Evolutionary conservation across 495 filamentous ascomycete genomes (phyloP), one percentile per base, ranked within the genome.

Genomic region (Astrocystis sublimbata): DNA sequence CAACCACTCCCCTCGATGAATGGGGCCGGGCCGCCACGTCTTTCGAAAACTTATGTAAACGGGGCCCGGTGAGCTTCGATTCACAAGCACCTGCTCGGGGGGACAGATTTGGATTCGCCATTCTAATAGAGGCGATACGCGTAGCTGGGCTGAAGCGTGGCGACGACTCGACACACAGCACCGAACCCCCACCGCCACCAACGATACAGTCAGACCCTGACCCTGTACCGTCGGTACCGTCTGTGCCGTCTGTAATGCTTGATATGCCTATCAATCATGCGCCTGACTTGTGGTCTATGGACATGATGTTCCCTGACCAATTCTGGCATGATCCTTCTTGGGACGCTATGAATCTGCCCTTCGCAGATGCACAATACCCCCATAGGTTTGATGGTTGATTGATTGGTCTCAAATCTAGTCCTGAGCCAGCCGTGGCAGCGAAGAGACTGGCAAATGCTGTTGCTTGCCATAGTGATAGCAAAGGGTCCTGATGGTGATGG

Each of bases 11-110:
- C 9, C 40, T 43, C 28, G 68, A 72, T 45, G 70, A 72, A 42
- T 66, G 61, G 3, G 60, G 46, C 0, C 58, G 68, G 13, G 68
- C 49, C 13, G 63, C 70, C 7, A 62, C 26, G 23, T 46, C 64
- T 9, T 68, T 72, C 30, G 68, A 72, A 60, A 61, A 64, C 1
- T 60, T 72, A 6, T 70, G 70, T 38, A 62, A 68, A 23, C 65
- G 63, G 24, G 58, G 53, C 13, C 65, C 65, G 12, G 46, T 57
- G 6, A 47, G 61, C 33, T 10, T 54, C 19, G 65, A 65, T 31
- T 31, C 57, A 51, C 30, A 30, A 26, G 12, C 12, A 35, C 33
- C n/a, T 40, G 31, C 21, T 1, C 43, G 43, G 12, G 46, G 57
- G 17, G 57, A 60, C 4, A 26, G 40, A 36, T 12, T 45, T 10